These are phyloP conservation scores for Starmerella powellii DNA, from an alignment of 805 yeast species.

Conservation along the genomic window DNA sequence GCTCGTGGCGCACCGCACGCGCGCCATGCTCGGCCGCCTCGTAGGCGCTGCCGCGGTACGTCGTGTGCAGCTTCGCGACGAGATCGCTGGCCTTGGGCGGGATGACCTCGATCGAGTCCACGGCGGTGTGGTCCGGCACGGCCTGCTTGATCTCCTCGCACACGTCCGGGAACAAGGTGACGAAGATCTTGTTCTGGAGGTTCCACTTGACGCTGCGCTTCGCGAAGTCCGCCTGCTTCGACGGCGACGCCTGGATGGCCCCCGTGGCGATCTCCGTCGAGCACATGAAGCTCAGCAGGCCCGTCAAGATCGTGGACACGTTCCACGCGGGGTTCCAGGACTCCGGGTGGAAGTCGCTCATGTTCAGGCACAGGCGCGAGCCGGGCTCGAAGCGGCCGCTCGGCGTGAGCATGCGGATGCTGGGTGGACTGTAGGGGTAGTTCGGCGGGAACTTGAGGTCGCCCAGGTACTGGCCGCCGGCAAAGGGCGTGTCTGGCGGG, in stretches of 20 bases:
- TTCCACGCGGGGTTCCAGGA: slow-evolving; percentile 93
- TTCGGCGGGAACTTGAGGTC: slow-evolving; percentile 73
- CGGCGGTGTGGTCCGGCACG: slow-evolving; percentile 12
- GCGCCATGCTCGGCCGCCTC: slow-evolving; percentile 11
- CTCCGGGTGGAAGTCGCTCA: slow-evolving; percentile 87
- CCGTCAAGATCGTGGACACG: slow-evolving; percentile 73
- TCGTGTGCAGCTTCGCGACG: slow-evolving; percentile 8
- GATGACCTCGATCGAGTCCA: slow-evolving; percentile 13
- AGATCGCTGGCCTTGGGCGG: slow-evolving; percentile 18
- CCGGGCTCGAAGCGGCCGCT: slow-evolving; percentile 73
- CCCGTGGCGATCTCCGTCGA: slow-evolving; percentile 73
- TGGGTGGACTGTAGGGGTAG: slow-evolving; percentile 87
- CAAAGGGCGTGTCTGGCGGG: slow-evolving; percentile 81
- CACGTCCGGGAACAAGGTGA: slow-evolving; percentile 57
- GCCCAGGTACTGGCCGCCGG: slow-evolving; percentile 31
- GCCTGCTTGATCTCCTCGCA: slow-evolving; percentile 25
- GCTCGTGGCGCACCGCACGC: not conserved
- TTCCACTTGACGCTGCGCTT: slow-evolving; percentile 52
- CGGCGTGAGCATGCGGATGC: slow-evolving; percentile 81
- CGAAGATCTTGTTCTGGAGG: slow-evolving; percentile 36
- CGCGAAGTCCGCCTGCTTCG: slow-evolving; percentile 45
- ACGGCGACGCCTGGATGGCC: slow-evolving; percentile 50
- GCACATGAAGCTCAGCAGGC: slow-evolving; percentile 78
- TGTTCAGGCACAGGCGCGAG: slow-evolving; percentile 65
- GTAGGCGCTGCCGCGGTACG: slow-evolving; percentile 11